These are phyloP conservation scores for Penicillium sp. DNA, from an alignment of 2,329 filamentous ascomycete species.

Conservation along the genomic window DNA sequence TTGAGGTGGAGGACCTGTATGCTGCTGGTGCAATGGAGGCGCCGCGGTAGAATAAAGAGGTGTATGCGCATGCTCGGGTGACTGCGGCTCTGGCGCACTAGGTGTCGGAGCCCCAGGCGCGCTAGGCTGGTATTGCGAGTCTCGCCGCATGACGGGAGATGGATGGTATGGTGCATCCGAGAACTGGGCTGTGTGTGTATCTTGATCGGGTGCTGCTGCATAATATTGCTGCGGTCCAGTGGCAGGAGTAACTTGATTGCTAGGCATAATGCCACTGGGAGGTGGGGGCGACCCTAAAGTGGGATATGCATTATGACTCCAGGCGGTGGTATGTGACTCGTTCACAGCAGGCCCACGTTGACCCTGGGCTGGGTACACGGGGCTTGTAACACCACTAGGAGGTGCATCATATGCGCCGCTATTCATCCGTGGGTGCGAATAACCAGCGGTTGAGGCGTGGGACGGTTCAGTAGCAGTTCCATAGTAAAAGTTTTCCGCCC, in stretches of 20 bases:
- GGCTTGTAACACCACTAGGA: conserved; percentile 5
- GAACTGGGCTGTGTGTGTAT: conserved; percentile 7
- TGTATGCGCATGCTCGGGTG: conserved; percentile 16
- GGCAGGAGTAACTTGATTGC: not conserved
- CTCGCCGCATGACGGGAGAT: conserved; percentile 17
- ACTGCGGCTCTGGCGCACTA: conserved; percentile 13
- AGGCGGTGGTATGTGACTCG: conserved; percentile 14
- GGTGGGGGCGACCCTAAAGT: conserved; percentile 20
- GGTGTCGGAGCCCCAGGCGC: conserved; percentile 9
- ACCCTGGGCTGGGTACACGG: conserved; percentile 14
- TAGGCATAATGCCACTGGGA: conserved; percentile 6
- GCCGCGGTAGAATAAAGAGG: conserved; percentile 17
- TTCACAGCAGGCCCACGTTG: conserved; percentile 6
- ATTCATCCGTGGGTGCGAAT: conserved; percentile 13
- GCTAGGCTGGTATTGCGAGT: conserved; percentile 23
- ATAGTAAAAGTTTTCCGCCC: conserved; percentile 26
- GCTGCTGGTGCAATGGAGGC: conserved; percentile 12
- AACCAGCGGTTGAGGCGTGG: conserved; percentile 8
- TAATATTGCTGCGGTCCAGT: conserved; percentile 17
- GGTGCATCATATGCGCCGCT: conserved; percentile 12
- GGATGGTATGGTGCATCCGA: conserved; percentile 19
- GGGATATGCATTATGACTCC: conserved; percentile 20
- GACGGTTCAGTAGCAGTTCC: conserved; percentile 15
- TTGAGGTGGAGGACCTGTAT: conserved; percentile 15
- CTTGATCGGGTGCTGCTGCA: conserved; percentile 13